phyloP scores from a whole-genome alignment of 768 basidiomycete species.

The Termitomyces titanicus region DNA sequence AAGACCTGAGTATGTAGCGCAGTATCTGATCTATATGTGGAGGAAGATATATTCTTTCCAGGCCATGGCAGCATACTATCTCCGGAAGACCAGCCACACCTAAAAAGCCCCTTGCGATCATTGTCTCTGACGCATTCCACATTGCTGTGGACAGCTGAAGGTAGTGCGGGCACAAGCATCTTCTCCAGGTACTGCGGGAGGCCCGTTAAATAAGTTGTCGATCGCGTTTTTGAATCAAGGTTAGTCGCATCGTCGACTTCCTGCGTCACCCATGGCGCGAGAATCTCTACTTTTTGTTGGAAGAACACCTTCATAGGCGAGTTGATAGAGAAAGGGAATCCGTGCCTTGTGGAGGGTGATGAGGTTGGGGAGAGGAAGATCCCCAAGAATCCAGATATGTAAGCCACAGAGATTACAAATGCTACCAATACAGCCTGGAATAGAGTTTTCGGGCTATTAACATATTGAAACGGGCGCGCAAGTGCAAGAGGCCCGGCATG shows the following conservation, averaged over 20 bases:
- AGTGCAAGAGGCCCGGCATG: neutral
- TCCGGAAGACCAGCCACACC: slow-evolving; percentile 26
- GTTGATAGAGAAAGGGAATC: slow-evolving; percentile 60
- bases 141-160: slow-evolving; percentile 17
- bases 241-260: neutral
- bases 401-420: slow-evolving; percentile 38
- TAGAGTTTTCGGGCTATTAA: slow-evolving; percentile 4
- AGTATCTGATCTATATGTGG: neutral
- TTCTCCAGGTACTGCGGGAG: slow-evolving; percentile 38
- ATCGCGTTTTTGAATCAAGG: slow-evolving; percentile 18
- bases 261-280: slow-evolving; percentile 19
- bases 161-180: slow-evolving; percentile 32
- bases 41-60: slow-evolving; percentile 4
- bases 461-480: neutral
- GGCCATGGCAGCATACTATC: slow-evolving; percentile 19
- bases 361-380: slow-evolving; percentile 3
- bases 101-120: slow-evolving; percentile 16
- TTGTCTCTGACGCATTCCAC: slow-evolving; percentile 14
- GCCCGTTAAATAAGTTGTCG: slow-evolving; percentile 43
- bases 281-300: slow-evolving; percentile 49
- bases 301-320: slow-evolving; percentile 72
- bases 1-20: neutral
- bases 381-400: slow-evolving; percentile 24
- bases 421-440: slow-evolving; percentile 21
- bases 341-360: slow-evolving; percentile 20